Evolutionary conservation across 2,329 filamentous ascomycete genomes (phyloP).

Genomic region (Passalora sequoiae): DNA sequence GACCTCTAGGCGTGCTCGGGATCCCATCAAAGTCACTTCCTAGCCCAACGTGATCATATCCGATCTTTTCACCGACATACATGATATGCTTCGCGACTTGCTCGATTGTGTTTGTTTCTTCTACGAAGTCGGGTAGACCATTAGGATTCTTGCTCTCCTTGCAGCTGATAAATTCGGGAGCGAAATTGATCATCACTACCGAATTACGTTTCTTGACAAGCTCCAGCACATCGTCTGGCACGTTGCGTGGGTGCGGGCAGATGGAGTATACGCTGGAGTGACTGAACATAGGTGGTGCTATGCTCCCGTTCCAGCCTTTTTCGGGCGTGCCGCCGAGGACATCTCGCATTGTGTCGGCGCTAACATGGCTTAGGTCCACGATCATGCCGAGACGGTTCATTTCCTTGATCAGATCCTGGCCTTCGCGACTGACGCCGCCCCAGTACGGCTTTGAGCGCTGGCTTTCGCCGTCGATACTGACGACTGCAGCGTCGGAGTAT

Average conservation of each 20-base stretch:
- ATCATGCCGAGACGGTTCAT: slow-evolving; percentile 96
- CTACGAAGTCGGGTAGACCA: slow-evolving; percentile 62
- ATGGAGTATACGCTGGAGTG: slow-evolving; percentile 77
- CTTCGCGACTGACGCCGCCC: slow-evolving; percentile 67
- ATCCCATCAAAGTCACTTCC: slow-evolving; percentile 90
- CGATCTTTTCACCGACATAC: slow-evolving; percentile 76
- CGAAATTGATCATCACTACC: slow-evolving; percentile 88
- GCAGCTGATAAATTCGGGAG: slow-evolving; percentile 77
- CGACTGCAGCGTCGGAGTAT: slow-evolving; percentile 78
- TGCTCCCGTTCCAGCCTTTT: slow-evolving; percentile 62
- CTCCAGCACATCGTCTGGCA: slow-evolving; percentile 74
- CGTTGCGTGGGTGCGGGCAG: slow-evolving; percentile 86
- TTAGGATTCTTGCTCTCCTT: slow-evolving; percentile 49
- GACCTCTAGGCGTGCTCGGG: slow-evolving; percentile 57
- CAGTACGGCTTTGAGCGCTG: slow-evolving; percentile 53
- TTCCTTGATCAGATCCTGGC: slow-evolving; percentile 66
- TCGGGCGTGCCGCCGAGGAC: slow-evolving; percentile 56
- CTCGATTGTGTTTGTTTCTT: slow-evolving; percentile 64
- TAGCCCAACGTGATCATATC: slow-evolving; percentile 80
- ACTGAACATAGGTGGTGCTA: slow-evolving; percentile 80
- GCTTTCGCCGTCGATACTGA: slow-evolving; percentile 44
- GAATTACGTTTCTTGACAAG: slow-evolving; percentile 68
- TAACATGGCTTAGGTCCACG: slow-evolving; percentile 79
- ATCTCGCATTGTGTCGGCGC: slow-evolving; percentile 77
- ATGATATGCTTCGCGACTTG: slow-evolving; percentile 77